Evolutionary conservation across 495 filamentous ascomycete genomes (phyloP).

Genomic region (Penicillium waksmanii): DNA sequence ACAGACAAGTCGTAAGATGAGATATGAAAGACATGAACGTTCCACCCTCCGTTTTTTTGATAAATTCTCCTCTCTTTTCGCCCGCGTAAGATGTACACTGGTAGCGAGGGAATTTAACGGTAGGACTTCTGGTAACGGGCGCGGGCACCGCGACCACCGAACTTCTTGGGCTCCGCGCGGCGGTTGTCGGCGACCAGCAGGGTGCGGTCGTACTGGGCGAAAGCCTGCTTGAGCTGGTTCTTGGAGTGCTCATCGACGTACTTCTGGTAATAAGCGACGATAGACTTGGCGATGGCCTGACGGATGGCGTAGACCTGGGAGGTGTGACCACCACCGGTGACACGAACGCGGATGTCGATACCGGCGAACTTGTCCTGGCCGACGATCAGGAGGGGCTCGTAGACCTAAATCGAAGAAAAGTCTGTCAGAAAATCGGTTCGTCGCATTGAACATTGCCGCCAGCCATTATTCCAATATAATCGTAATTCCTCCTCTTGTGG

Average conservation of each 20-base stretch:
- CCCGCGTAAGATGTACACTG: slow-evolving; percentile 25
- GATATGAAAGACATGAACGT: slow-evolving; percentile 23
- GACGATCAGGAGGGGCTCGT: slow-evolving; percentile 96
- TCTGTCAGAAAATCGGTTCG: slow-evolving; percentile 10
- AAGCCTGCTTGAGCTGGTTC: slow-evolving; percentile 95
- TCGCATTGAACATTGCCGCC: slow-evolving; percentile 10
- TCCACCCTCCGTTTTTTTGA: slow-evolving; percentile 26
- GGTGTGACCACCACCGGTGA: slow-evolving; percentile 95
- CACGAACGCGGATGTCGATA: slow-evolving; percentile 97
- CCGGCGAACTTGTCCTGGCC: slow-evolving; percentile 94
- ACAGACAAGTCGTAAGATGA: slow-evolving; percentile 34
- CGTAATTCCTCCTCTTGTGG: slow-evolving; percentile 4
- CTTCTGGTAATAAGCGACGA: slow-evolving; percentile 99
- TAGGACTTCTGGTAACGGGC: slow-evolving; percentile 94
- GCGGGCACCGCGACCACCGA: slow-evolving; percentile 83
- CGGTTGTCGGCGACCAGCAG: slow-evolving; percentile 97
- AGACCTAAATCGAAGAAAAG: slow-evolving; percentile 59
- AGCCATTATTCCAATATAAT: slow-evolving; percentile 5
- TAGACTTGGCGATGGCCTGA: slow-evolving; percentile 97
- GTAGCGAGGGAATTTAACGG: slow-evolving; percentile 53
- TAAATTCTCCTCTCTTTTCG: slow-evolving; percentile 23
- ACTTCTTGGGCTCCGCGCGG: slow-evolving; percentile 93
- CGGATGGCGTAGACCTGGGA: slow-evolving; percentile 99
- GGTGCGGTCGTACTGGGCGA: slow-evolving; percentile 94
- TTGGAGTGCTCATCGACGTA: slow-evolving; percentile 99